phyloP scores from a whole-genome alignment of 148 eudicot genomes.

The Cornus florida region DNA sequence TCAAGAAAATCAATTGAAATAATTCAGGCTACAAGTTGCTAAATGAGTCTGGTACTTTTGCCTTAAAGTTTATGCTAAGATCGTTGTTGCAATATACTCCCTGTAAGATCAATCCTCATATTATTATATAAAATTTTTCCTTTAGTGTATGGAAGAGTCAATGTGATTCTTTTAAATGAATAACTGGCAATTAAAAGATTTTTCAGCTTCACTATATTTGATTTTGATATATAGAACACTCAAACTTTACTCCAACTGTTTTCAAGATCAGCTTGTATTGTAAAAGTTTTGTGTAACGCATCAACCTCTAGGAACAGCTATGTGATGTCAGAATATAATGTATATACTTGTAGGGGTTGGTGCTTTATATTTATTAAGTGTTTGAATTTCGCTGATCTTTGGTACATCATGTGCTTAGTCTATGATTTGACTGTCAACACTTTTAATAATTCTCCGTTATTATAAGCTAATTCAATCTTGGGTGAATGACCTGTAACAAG shows the following conservation, averaged over 20 bases:
- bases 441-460: not conserved
- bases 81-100: no score
- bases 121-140: no score
- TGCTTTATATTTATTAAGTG: not conserved
- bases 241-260: not conserved
- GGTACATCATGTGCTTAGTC: constrained; percentile 1
- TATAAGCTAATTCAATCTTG: not conserved
- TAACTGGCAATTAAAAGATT: no score
- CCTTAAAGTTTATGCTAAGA: no score
- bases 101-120: no score
- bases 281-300: not conserved
- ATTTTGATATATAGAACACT: no score
- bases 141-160: no score
- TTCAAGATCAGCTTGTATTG: not conserved
- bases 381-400: not conserved
- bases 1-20: no score
- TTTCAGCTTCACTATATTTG: no score
- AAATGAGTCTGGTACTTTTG: no score
- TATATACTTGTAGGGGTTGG: not conserved
- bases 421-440: not conserved
- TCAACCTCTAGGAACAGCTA: not conserved
- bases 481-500: not conserved
- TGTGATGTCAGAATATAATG: not conserved
- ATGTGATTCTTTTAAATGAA: no score
- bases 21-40: no score